Evolutionary conservation across 2,329 filamentous ascomycete species (phyloP).

Genomic region (Tothia fuscella): DNA sequence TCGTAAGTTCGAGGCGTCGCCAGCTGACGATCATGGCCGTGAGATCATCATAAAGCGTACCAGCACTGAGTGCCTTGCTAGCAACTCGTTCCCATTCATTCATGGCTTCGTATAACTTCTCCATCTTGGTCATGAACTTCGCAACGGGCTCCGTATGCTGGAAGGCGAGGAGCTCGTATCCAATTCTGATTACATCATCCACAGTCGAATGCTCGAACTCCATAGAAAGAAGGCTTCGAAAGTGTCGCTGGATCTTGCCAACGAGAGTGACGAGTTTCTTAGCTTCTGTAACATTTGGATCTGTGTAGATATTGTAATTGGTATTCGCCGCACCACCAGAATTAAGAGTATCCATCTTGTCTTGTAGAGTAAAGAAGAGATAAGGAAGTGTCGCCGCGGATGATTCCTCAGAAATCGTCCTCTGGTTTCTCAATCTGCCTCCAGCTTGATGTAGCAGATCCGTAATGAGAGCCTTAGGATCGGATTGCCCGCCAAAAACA

Average conservation of each 20-base stretch:
- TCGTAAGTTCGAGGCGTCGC: constrained; percentile 81
- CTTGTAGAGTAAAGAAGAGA: constrained; percentile 52
- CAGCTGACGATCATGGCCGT: constrained; percentile 76
- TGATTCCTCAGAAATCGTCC: not conserved
- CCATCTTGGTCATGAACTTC: constrained; percentile 72
- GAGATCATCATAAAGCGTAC: constrained; percentile 59
- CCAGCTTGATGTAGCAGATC: not conserved
- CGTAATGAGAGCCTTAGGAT: not conserved
- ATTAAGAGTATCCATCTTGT: constrained; percentile 41
- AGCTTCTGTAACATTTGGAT: constrained; percentile 64
- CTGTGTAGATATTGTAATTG: constrained; percentile 78
- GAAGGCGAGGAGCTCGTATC: constrained; percentile 63
- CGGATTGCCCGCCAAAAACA: constrained; percentile 3
- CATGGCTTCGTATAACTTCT: constrained; percentile 73
- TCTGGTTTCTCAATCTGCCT: not conserved
- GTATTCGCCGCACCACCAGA: constrained; percentile 27
- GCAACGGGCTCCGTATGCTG: constrained; percentile 73
- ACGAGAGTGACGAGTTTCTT: constrained; percentile 61
- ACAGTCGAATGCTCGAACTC: constrained; percentile 70
- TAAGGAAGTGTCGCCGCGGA: constrained; percentile 48
- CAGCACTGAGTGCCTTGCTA: constrained; percentile 62
- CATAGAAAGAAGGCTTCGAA: constrained; percentile 51
- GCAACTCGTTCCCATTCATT: constrained; percentile 95
- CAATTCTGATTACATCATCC: constrained; percentile 63
- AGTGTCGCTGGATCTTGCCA: constrained; percentile 56